A percentile compares a stretch with the other conserved stretches of the same genome.
phyloP scores from a whole-genome alignment of 371 early-diverging fungal species.

The Mucor plumbeus region DNA sequence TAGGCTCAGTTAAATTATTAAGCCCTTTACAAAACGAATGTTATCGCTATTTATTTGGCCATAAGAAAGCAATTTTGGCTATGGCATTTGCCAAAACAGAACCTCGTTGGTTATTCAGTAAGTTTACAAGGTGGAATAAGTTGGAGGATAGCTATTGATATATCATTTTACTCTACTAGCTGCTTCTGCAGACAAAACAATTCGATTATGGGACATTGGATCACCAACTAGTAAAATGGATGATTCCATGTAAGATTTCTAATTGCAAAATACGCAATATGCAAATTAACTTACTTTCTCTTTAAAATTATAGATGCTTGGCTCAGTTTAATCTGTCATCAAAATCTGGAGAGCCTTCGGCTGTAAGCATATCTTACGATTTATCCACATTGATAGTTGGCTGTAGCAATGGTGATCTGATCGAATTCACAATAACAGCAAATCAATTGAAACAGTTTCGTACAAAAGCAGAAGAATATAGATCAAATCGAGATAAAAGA shows the following conservation, averaged over 20 bases:
- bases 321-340: conserved; percentile 40
- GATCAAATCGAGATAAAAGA: conserved; percentile 1
- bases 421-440: conserved; percentile 24
- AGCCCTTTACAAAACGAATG: conserved; percentile 59
- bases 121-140: conserved; percentile 2
- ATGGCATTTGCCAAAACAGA: conserved; percentile 53
- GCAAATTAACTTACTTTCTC: too few species aligned
- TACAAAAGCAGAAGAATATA: background rate
- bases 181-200: conserved; percentile 56
- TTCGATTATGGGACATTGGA: conserved; percentile 68
- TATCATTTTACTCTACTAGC: conserved; percentile 28
- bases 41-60: conserved; percentile 62
- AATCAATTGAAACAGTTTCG: conserved; percentile 1
- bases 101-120: conserved; percentile 63
- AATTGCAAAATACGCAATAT: background rate
- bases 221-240: conserved; percentile 36
- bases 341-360: conserved; percentile 30
- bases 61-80: conserved; percentile 45
- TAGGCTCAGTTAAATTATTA: conserved; percentile 64
- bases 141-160: background rate
- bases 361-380: conserved; percentile 35
- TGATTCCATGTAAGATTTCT: conserved; percentile 31
- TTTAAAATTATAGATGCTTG: conserved; percentile 33
- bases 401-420: conserved; percentile 36
- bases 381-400: conserved; percentile 38